Conservation (phyloP, 331 rosid species). For the Saraca asoca region DNA sequence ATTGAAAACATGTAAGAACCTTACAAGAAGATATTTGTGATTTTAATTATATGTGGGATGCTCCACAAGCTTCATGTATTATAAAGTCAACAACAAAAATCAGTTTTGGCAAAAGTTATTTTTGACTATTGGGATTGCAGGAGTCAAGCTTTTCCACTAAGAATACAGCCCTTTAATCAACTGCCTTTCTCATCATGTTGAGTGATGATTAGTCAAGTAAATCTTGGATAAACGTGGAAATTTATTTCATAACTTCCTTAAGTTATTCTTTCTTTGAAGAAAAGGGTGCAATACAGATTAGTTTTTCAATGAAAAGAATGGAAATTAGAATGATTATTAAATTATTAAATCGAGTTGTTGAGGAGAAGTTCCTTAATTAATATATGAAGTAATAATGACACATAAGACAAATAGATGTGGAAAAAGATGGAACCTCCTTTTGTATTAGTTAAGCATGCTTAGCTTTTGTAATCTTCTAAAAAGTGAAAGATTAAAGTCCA, state of each 20-base stretch:
- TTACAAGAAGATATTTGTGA: neutral
- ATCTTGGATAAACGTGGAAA: slow-evolving; percentile 7
- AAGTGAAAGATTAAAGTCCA: slow-evolving; percentile 40
- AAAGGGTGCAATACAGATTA: neutral
- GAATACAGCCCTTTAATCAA: slow-evolving; percentile 3
- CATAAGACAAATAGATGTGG: slow-evolving; percentile 39
- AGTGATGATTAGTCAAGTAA: neutral
- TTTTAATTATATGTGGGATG: slow-evolving; percentile 14
- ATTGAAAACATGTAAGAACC: neutral
- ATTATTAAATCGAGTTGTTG: neutral
- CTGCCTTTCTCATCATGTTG: neutral
- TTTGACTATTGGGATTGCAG: neutral
- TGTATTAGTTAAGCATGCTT: slow-evolving; percentile 48
- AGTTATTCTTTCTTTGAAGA: neutral
- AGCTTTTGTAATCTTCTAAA: slow-evolving; percentile 57
- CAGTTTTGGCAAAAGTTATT: slow-evolving; percentile 33
- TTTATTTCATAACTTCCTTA: too few species aligned
- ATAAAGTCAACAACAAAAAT: slow-evolving; percentile 8
- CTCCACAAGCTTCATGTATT: slow-evolving; percentile 10
- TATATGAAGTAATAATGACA: neutral
- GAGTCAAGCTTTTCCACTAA: slow-evolving; percentile 13
- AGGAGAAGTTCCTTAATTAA: neutral
- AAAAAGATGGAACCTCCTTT: slow-evolving; percentile 24
- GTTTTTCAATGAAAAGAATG: neutral
- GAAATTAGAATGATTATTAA: neutral